Evolutionary conservation across 768 basidiomycete species (phyloP).

Genomic region (Lactarius pseudohatsudake): DNA sequence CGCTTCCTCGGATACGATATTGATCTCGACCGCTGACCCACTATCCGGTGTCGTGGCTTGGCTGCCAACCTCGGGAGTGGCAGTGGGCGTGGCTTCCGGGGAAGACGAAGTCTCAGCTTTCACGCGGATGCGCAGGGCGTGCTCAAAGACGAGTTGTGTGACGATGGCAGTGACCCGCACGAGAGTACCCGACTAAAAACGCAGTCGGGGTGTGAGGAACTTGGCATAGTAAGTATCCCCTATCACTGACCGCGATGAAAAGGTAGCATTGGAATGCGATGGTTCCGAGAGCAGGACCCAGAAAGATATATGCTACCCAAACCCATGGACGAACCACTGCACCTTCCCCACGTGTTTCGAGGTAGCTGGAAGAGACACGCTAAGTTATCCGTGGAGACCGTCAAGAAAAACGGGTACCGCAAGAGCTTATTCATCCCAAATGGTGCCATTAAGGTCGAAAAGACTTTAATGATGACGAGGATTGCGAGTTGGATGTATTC

Average conservation of each 20-base stretch:
- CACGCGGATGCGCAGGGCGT: conserved; percentile 53
- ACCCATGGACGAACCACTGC: conserved; percentile 63
- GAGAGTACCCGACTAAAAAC: conserved; percentile 37
- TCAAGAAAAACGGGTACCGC: conserved; percentile 26
- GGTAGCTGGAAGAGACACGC: conserved; percentile 38
- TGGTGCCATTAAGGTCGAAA: conserved; percentile 34
- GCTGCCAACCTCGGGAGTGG: conserved; percentile 31
- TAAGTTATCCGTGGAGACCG: no score
- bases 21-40: conserved; percentile 28
- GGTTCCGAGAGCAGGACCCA: conserved; percentile 46
- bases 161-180: conserved; percentile 48
- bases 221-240: background rate
- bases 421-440: conserved; percentile 38
- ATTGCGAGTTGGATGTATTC: conserved; percentile 23
- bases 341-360: conserved; percentile 52
- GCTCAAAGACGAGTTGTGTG: conserved; percentile 56
- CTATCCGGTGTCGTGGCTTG: conserved; percentile 29
- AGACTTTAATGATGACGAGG: conserved; percentile 10
- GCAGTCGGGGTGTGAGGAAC: background rate
- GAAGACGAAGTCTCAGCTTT: conserved; percentile 39
- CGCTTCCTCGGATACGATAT: conserved; percentile 6
- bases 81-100: conserved; percentile 20
- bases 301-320: conserved; percentile 56
- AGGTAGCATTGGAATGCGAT: conserved; percentile 55
- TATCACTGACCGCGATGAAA: conserved; percentile 37